Evolutionary conservation across 345 rosid species (phyloP).

Genomic region (Syzygium aromaticum): DNA sequence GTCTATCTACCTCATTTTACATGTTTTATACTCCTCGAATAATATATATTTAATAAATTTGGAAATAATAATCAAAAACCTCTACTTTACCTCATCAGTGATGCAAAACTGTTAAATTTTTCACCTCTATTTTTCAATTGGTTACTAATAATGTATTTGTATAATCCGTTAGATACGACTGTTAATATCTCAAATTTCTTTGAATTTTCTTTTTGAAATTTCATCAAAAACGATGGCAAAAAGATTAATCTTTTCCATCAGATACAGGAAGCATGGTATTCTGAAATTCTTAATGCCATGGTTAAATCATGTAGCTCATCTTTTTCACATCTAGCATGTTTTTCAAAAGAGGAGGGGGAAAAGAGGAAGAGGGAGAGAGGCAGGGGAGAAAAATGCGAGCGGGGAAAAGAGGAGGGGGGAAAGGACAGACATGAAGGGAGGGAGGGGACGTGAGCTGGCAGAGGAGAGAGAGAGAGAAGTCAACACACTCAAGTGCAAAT

Average conservation of each 20-base stretch:
- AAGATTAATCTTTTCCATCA: not conserved
- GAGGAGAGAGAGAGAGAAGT: no score
- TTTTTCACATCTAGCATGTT: no score
- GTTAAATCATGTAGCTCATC: not conserved
- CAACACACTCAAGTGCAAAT: no score
- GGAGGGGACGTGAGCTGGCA: no score
- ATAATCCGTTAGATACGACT: not conserved
- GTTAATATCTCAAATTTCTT: not conserved
- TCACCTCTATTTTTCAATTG: not conserved
- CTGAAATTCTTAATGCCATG: not conserved
- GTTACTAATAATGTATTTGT: not conserved
- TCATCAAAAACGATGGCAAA: not conserved
- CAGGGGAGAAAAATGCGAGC: no score
- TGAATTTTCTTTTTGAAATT: not conserved
- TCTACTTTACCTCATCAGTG: not conserved
- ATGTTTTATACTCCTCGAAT: no score
- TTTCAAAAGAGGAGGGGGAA: no score
- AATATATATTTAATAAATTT: not conserved
- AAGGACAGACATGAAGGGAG: no score
- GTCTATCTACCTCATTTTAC: no score
- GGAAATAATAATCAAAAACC: not conserved
- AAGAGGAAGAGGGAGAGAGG: no score
- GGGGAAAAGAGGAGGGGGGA: no score
- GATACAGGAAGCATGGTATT: not conserved
- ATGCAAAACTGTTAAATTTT: not conserved